phyloP scores from a whole-genome alignment of 2,329 filamentous ascomycete genomes.

The Claviceps sp. region DNA sequence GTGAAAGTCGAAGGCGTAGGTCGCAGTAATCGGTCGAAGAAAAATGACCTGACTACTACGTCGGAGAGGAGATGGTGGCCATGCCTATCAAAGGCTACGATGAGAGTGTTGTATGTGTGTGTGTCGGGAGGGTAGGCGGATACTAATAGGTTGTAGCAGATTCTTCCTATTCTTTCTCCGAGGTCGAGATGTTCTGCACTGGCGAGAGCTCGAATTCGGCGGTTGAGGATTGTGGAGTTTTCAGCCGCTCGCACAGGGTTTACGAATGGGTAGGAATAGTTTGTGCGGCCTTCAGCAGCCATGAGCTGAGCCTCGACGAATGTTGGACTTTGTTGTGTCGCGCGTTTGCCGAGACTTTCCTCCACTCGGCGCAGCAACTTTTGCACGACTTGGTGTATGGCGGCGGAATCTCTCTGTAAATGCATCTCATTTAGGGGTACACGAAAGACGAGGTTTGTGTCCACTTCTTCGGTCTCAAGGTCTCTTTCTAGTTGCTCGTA shows the following conservation, averaged over 20 bases:
- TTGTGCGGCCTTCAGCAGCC: slow-evolving; percentile 5
- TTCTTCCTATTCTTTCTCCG: slow-evolving; percentile 23
- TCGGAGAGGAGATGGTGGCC: slow-evolving; percentile 37
- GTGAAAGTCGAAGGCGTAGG: slow-evolving; percentile 36
- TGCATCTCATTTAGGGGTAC: slow-evolving; percentile 14
- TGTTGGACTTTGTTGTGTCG: slow-evolving; percentile 12
- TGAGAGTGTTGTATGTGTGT: slow-evolving; percentile 57
- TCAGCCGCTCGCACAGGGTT: slow-evolving; percentile 13
- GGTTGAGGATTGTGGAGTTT: slow-evolving; percentile 18
- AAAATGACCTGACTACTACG: slow-evolving; percentile 37
- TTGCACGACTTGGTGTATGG: slow-evolving; percentile 15
- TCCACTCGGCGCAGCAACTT: slow-evolving; percentile 18
- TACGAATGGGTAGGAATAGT: slow-evolving; percentile 17
- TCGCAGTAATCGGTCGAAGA: slow-evolving; percentile 27
- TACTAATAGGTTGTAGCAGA: slow-evolving; percentile 54
- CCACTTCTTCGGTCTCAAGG: slow-evolving; percentile 16
- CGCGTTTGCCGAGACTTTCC: slow-evolving; percentile 10
- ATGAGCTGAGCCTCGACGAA: slow-evolving; percentile 18
- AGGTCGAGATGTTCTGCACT: slow-evolving; percentile 12
- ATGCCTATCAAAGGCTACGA: slow-evolving; percentile 48
- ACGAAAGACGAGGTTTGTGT: slow-evolving; percentile 10
- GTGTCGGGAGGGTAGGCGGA: slow-evolving; percentile 49
- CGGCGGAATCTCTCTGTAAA: slow-evolving; percentile 14
- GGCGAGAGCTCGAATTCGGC: slow-evolving; percentile 17
- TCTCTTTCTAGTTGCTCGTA: slow-evolving; percentile 18